Evolutionary conservation across 495 filamentous ascomycete species (phyloP), one percentile per base, ranked within the genome.

Genomic region (Aspergillus hancockii): DNA sequence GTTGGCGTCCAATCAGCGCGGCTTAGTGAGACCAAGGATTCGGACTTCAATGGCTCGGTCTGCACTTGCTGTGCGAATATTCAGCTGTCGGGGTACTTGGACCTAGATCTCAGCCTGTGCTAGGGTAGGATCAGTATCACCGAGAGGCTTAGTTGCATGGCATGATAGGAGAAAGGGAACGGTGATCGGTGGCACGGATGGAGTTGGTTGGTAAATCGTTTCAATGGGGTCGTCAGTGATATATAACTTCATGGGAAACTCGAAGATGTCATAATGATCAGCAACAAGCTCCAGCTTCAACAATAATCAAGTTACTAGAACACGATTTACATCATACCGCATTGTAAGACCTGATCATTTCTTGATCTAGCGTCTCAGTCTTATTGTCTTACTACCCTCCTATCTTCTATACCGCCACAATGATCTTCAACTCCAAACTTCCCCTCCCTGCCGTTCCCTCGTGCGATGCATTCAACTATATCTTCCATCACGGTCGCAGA

Each of bases 401-500:
- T 14, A 2, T 36, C 34, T 36, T 36, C 34, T n/a, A 9, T 36
- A 10, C 34, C 8, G 8, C 13, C 34, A 59, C 8, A 12, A 60
- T 60, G 58, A 52, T 60, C 28, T 60, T 60, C 30, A 21, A 52
- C 13, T 60, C 58, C 23, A 41, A 23, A 13, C 45, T 49, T 2
- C 58, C 58, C 25, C 45, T 49, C 8, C 43, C 52, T 41, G 18
- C 43, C 3, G 50, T 52, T 3, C 58, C 58, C 3, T 19, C 21
- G 18, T 54, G 49, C 1, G 58, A 60, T 32, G 58, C 53, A 16
- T 60, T 60, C 58, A 60, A 60, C 19, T 60, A 49, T 50, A 60
- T 60, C 40, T 60, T 60, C 43, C 51, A 60, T 50, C 31, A 52
- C 41, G 58, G 51, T 9, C 58, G 58, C 12, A 28, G 52, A 12